Evolutionary conservation across 169 alveolate genomes (phyloP).

Genomic region (Ichthyophthirius multifiliis): DNA sequence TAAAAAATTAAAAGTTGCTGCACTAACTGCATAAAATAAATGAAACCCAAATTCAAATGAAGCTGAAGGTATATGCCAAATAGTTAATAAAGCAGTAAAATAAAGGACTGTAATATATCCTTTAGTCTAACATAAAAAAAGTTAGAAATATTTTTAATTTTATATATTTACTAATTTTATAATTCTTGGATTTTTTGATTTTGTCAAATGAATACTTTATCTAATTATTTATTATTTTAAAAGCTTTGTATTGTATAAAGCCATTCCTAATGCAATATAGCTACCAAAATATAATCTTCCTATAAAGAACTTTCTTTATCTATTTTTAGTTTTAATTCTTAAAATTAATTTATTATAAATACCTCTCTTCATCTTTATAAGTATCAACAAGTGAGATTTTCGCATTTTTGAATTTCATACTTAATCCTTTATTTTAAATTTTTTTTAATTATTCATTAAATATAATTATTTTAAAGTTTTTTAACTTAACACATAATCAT

Average conservation of each 20-base stretch:
- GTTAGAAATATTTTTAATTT: neutral
- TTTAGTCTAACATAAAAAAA: neutral
- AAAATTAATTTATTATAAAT: too few relatives aligned
- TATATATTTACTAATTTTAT: neutral
- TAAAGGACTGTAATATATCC: neutral
- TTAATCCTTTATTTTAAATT: too few relatives aligned
- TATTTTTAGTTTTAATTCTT: too few relatives aligned
- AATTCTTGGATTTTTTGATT: neutral
- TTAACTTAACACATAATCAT: too few relatives aligned
- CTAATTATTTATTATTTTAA: neutral
- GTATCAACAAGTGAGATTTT: too few relatives aligned
- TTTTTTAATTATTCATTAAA: too few relatives aligned
- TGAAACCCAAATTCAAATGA: neutral
- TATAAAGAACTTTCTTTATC: too few relatives aligned
- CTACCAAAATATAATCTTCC: neutral
- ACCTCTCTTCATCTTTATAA: too few relatives aligned
- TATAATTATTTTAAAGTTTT: too few relatives aligned
- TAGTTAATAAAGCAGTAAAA: neutral
- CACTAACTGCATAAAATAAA: neutral
- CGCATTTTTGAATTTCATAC: too few relatives aligned
- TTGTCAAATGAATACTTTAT: neutral
- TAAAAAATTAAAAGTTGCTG: neutral
- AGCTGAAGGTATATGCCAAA: neutral
- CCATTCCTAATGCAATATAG: neutral
- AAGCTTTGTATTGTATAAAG: neutral